Conservation (phyloP, 2,329 filamentous ascomycete genomes). For the Tolypocladium paradoxum region DNA sequence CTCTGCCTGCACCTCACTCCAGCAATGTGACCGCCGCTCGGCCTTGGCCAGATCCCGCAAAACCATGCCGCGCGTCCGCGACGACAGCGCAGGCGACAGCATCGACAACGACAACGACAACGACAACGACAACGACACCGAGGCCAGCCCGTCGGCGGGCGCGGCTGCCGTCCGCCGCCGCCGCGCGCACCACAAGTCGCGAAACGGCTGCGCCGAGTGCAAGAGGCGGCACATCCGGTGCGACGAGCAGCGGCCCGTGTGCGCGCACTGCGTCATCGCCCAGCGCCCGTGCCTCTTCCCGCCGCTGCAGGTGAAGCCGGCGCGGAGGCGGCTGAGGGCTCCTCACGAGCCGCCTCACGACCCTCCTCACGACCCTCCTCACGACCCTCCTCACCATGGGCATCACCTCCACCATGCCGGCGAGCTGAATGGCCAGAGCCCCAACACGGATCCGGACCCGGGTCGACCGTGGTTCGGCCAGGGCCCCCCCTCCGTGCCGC, state of each 20-base stretch:
- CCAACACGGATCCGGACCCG: background rate
- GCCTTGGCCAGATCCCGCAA: too few species aligned
- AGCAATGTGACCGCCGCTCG: too few species aligned
- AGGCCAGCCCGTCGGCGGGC: background rate
- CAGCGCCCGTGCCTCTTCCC: constrained; percentile 26
- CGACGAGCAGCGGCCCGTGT: constrained; percentile 29
- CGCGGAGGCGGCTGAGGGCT: background rate
- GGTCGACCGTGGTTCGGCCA: background rate
- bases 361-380: too few species aligned
- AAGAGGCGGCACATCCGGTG: constrained; percentile 31
- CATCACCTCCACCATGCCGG: background rate
- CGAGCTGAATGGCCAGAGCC: background rate
- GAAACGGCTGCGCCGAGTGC: constrained; percentile 28
- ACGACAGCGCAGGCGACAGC: background rate
- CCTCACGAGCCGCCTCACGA: too few species aligned
- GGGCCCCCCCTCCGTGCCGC: background rate
- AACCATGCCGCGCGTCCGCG: background rate
- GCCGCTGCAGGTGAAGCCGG: background rate
- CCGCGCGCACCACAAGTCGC: constrained; percentile 28
- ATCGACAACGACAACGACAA: too few species aligned
- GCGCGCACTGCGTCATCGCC: constrained; percentile 27
- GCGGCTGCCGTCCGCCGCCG: constrained; percentile 10
- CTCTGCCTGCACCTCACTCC: too few species aligned
- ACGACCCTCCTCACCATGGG: too few species aligned
- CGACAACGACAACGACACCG: background rate